A percentile compares a stretch with the other conserved stretches of the same genome.
These are phyloP conservation scores for Lactarius sanguifluus DNA, from an alignment of 768 basidiomycete species.

Conservation along the genomic window DNA sequence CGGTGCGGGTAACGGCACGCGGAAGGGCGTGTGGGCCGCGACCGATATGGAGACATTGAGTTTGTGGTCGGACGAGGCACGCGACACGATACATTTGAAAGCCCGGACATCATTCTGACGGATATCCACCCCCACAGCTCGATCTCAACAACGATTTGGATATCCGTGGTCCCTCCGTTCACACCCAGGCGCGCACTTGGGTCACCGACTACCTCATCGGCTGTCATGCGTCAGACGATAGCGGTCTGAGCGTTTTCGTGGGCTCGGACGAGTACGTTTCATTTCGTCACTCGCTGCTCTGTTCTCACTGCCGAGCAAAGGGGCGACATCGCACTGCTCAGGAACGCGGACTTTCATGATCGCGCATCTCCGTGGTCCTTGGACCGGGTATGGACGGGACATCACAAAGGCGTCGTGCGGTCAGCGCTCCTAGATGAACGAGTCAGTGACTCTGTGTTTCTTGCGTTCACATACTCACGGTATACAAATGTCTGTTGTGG, in stretches of 20 bases:
- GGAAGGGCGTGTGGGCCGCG: slow-evolving; percentile 67
- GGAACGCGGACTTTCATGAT: slow-evolving; percentile 32
- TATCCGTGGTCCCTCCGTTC: slow-evolving; percentile 64
- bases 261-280: slow-evolving; percentile 70
- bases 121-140: slow-evolving; percentile 43
- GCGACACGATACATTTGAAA: neutral
- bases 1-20: slow-evolving; percentile 33
- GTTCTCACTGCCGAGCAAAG: slow-evolving; percentile 25
- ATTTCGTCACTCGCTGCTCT: neutral
- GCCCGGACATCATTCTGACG: slow-evolving; percentile 1
- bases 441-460: slow-evolving; percentile 26
- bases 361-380: slow-evolving; percentile 34
- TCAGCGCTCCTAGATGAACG: slow-evolving; percentile 37
- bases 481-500: neutral
- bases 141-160: slow-evolving; percentile 57
- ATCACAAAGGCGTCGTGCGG: slow-evolving; percentile 37
- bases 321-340: slow-evolving; percentile 37
- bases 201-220: slow-evolving; percentile 76
- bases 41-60: slow-evolving; percentile 97
- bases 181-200: slow-evolving; percentile 59
- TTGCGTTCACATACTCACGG: neutral
- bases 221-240: slow-evolving; percentile 41
- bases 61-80: slow-evolving; percentile 74
- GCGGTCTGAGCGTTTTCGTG: slow-evolving; percentile 55
- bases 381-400: slow-evolving; percentile 34